These are phyloP conservation scores for Diutina mesorugosa DNA, from an alignment of 1,139 yeast genomes.

Conservation along the genomic window DNA sequence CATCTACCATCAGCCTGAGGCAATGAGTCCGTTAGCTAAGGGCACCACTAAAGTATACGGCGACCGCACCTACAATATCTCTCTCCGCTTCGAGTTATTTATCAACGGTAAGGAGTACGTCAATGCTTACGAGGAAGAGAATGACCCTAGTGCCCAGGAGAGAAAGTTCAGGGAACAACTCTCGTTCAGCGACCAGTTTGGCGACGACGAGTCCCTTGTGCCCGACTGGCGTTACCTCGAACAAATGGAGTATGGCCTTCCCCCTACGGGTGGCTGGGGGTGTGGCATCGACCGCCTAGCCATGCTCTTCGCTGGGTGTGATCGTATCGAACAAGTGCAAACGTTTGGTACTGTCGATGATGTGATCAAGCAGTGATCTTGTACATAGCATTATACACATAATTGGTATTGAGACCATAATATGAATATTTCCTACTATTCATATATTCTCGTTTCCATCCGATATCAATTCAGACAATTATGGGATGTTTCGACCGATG, in stretches of 20 bases:
- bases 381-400: too few species aligned
- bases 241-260: slow-evolving; percentile 84
- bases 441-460: too few species aligned
- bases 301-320: slow-evolving; percentile 58
- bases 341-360: slow-evolving; percentile 74
- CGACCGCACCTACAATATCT: slow-evolving; percentile 26
- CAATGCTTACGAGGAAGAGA: slow-evolving; percentile 95
- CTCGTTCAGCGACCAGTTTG: slow-evolving; percentile 25
- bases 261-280: slow-evolving; percentile 99
- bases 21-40: slow-evolving; percentile 82
- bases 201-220: slow-evolving; percentile 50
- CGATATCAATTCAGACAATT: too few species aligned
- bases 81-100: slow-evolving; percentile 74
- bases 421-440: too few species aligned
- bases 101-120: slow-evolving; percentile 72
- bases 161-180: slow-evolving; percentile 50
- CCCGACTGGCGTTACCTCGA: slow-evolving; percentile 66
- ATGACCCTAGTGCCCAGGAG: slow-evolving; percentile 62
- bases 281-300: slow-evolving; percentile 82
- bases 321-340: slow-evolving; percentile 67
- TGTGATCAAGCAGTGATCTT: slow-evolving; percentile 39
- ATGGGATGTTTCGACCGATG: too few species aligned
- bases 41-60: slow-evolving; percentile 20
- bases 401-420: too few species aligned
- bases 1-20: slow-evolving; percentile 73